These are phyloP conservation scores for Fusarium dimerum DNA, from an alignment of 2,329 filamentous ascomycete genomes.

Conservation along the genomic window DNA sequence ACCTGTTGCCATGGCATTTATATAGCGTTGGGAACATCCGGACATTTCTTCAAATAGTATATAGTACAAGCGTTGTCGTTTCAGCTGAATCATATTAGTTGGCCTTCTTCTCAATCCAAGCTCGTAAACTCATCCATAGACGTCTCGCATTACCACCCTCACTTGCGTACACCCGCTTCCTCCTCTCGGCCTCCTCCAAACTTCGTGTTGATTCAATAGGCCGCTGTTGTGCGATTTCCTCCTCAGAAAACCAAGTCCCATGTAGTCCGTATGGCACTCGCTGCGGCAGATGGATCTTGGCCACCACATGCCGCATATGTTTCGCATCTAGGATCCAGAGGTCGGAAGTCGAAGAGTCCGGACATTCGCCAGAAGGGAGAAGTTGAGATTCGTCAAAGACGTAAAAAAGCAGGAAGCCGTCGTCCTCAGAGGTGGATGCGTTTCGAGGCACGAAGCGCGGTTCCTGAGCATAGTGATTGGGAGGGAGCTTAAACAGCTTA, in stretches of 20 bases:
- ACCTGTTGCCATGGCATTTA: slow-evolving; percentile 48
- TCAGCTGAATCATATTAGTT: not conserved
- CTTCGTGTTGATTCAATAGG: slow-evolving; percentile 15
- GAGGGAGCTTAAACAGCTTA: slow-evolving; percentile 61
- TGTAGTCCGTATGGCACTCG: slow-evolving; percentile 71
- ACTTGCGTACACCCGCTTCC: not conserved
- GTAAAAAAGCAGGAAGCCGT: slow-evolving; percentile 68
- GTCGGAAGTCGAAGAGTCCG: slow-evolving; percentile 52
- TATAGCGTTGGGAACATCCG: no score
- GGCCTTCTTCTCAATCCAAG: slow-evolving; percentile 3
- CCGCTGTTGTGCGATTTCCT: slow-evolving; percentile 52
- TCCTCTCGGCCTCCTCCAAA: slow-evolving; percentile 1
- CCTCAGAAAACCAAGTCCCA: slow-evolving; percentile 60
- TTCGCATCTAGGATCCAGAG: slow-evolving; percentile 69
- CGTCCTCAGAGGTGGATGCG: slow-evolving; percentile 53
- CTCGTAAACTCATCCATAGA: not conserved
- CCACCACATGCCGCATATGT: slow-evolving; percentile 62
- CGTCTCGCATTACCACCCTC: not conserved
- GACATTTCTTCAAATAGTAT: no score
- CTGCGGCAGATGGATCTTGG: slow-evolving; percentile 61
- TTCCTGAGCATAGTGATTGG: slow-evolving; percentile 66
- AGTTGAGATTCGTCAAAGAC: slow-evolving; percentile 70
- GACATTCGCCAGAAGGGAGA: slow-evolving; percentile 48
- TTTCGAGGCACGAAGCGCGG: slow-evolving; percentile 61
- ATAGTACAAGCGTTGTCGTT: no score